Evolutionary conservation across 768 basidiomycete species (phyloP).

Genomic region (Cystofilobasidium ferigula): DNA sequence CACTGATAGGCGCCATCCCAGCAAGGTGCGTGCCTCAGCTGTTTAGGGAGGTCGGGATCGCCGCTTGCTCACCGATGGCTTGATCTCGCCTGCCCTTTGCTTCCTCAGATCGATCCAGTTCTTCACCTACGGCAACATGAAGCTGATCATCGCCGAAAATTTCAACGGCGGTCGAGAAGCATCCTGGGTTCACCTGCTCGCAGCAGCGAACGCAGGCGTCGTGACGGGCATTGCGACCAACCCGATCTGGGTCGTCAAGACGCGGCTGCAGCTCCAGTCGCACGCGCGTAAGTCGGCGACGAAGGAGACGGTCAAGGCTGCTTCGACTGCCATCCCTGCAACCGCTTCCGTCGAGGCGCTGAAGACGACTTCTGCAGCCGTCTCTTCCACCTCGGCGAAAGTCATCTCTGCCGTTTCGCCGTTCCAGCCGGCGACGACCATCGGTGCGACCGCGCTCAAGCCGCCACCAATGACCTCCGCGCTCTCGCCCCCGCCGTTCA

Average conservation of each 20-base stretch:
- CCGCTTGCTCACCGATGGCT: background rate
- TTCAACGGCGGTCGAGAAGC: slow-evolving; percentile 76
- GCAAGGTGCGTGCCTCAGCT: slow-evolving; percentile 47
- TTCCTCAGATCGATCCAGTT: slow-evolving; percentile 73
- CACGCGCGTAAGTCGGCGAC: slow-evolving; percentile 21
- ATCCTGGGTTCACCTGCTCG: slow-evolving; percentile 67
- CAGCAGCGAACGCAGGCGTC: slow-evolving; percentile 73
- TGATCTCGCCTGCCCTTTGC: background rate
- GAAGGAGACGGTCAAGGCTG: slow-evolving; percentile 26
- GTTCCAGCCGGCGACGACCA: background rate
- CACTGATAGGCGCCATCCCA: slow-evolving; percentile 85
- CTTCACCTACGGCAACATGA: slow-evolving; percentile 94
- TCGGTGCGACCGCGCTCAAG: background rate
- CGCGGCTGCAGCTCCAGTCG: slow-evolving; percentile 66
- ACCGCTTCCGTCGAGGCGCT: slow-evolving; percentile 10
- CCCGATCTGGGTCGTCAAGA: slow-evolving; percentile 99
- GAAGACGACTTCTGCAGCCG: background rate
- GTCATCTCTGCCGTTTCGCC: slow-evolving; percentile 8
- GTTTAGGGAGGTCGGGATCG: background rate
- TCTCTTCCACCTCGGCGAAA: background rate
- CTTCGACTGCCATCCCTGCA: slow-evolving; percentile 11
- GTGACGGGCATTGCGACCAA: slow-evolving; percentile 83
- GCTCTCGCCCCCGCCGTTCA: slow-evolving; percentile 18
- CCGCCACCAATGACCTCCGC: slow-evolving; percentile 1
- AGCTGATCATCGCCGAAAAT: slow-evolving; percentile 69